Evolutionary conservation across 352 stramenopile species (phyloP), one percentile per base, ranked within the genome.

Genomic region (Phytophthora nicotianae): DNA sequence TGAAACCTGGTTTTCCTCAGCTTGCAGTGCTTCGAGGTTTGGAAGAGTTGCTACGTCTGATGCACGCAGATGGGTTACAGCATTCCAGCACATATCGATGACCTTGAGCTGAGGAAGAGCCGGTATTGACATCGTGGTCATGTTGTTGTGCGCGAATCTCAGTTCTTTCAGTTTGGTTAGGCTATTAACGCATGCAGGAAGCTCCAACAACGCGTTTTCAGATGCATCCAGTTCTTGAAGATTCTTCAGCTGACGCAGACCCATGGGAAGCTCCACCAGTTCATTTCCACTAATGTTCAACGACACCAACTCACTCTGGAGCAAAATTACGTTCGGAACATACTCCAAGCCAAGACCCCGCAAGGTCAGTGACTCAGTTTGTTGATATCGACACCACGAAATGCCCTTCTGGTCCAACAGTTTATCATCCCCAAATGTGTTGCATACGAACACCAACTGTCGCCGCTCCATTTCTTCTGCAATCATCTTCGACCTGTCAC

Each of bases 91-190:
- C 41, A 89, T 54, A 59, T 90, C 70, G 8, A 92, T 21, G 3
- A 66, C 40, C 0, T 58, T 52, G 7, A 92, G 58, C 23, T 66
- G 50, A 43, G 50, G 9, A n/a, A 86, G 24, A n/a, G 51, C 10
- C 3, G 32, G 49, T 16, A 70, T 55, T 19, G 71, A 56, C 5
- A 82, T 43, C 16, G 35, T 37, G 2, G 55, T 51, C 20, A 92
- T 50, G 33, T 92, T 86, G 62, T 92, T 92, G 62, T 92, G 81
- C 2, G 79, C 66, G 9, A 85, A 45, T 10, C 65, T 62, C 13
- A 90, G 45, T 7, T 73, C 56, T 23, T 78, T 50, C 7, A 92
- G 64, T 13, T 68, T 43, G 3, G 38, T 19, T 14, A 92, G 37
- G 17, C 47, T 58, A 0, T 52, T 51, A 16, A 90, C 19, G 3